These are phyloP conservation scores for Trichoderma guizhouense DNA, from an alignment of 2,329 filamentous ascomycete species.

Conservation along the genomic window DNA sequence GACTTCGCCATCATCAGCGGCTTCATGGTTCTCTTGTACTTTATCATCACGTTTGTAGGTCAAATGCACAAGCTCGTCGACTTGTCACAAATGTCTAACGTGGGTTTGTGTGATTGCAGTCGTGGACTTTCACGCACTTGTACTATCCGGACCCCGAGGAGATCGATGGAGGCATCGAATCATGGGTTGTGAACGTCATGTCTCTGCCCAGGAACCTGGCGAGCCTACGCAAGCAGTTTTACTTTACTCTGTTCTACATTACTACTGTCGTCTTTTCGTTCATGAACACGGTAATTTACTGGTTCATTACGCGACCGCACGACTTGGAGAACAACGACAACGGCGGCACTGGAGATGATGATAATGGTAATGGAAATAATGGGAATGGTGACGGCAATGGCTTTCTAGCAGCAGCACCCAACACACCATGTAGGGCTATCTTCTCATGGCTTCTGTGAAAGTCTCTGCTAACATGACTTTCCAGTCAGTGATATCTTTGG, in stretches of 20 bases:
- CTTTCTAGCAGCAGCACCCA: background rate
- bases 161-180: conserved; percentile 35
- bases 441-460: background rate
- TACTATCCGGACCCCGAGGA: conserved; percentile 44
- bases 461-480: conserved; percentile 20
- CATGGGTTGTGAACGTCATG: conserved; percentile 38
- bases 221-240: conserved; percentile 41
- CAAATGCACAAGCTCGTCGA: background rate
- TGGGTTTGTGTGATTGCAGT: conserved; percentile 28
- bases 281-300: conserved; percentile 51
- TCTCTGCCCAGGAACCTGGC: conserved; percentile 44
- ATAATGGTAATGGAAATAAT: background rate
- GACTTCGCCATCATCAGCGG: conserved; percentile 48
- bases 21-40: conserved; percentile 43
- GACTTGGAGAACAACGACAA: conserved; percentile 18
- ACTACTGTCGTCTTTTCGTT: conserved; percentile 45
- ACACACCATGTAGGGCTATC: conserved; percentile 11
- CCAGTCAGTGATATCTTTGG: conserved; percentile 48
- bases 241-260: conserved; percentile 51
- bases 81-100: background rate
- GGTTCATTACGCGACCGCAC: conserved; percentile 39
- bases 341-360: background rate
- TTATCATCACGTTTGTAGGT: conserved; percentile 46
- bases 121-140: conserved; percentile 52
- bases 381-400: background rate